These are phyloP conservation scores for Pholiota adiposa DNA, from an alignment of 1,284 basidiomycete genomes.

Conservation along the genomic window DNA sequence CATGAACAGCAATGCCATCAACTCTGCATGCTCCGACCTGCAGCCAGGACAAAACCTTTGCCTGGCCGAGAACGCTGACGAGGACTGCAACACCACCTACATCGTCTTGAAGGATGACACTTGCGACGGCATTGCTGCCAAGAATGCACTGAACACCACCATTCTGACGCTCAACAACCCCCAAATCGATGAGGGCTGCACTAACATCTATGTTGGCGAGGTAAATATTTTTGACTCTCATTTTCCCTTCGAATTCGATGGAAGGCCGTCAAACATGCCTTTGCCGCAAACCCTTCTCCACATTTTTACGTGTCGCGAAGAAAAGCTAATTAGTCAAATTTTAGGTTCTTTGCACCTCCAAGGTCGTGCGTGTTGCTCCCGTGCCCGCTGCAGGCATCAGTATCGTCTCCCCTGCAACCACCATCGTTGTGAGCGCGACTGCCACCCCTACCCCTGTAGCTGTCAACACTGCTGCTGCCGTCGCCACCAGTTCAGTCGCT, in stretches of 20 bases:
- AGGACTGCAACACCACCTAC: conserved; percentile 48
- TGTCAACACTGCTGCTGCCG: conserved; percentile 30
- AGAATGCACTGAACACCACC: conserved; percentile 36
- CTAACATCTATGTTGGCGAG: conserved; percentile 51
- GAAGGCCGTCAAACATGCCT: not conserved
- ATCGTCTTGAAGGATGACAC: conserved; percentile 42
- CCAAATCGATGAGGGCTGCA: conserved; percentile 50
- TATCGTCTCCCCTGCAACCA: conserved; percentile 21
- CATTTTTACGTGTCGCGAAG: not conserved
- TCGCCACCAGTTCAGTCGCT: conserved; percentile 28
- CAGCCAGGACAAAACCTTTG: conserved; percentile 44
- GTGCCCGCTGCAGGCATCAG: conserved; percentile 23
- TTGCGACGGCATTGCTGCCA: conserved; percentile 41
- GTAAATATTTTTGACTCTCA: conserved; percentile 28
- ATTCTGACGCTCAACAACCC: conserved; percentile 60
- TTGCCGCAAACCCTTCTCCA: not conserved
- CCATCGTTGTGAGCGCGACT: conserved; percentile 34
- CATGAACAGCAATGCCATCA: conserved; percentile 44
- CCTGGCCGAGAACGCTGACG: conserved; percentile 41
- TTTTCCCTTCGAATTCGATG: not conserved
- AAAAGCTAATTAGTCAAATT: not conserved
- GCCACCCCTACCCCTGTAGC: conserved; percentile 24
- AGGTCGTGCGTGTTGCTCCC: conserved; percentile 24
- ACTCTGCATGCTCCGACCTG: conserved; percentile 49
- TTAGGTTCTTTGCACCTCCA: conserved; percentile 28